Base-by-base conservation (phyloP, 768 basidiomycete species). In the Amanita subjunquillea region DNA sequence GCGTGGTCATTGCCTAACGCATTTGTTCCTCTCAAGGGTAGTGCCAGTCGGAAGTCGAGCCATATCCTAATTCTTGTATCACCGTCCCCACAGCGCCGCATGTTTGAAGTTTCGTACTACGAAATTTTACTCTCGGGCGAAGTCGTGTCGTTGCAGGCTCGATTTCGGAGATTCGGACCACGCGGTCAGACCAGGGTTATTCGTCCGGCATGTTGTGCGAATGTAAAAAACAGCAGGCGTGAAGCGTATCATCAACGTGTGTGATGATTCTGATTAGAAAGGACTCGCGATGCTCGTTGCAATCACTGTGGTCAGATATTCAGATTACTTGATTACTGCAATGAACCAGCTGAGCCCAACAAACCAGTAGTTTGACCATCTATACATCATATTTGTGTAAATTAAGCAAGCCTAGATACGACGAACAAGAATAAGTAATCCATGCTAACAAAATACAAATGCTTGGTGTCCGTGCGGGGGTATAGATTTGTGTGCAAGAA, bases 141-240 rank as follows among this genome's bases (percentile, higher is more conserved):
- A 27, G 27, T 30, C 44, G 44, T 45, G 29, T 45, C 8, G 38
- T 25, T 15, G 27, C 50, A 30, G 30, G 25, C 13, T 34, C 17
- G 6, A 8, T 45, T 43, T 52, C 42, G 51, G 44, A 44, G 15
- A 53, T 22, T 53, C 44, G 51, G 51, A 38, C 29, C 51, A 36
- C 29, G 50, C 41, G 17, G n/a, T 22, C 32, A 45, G 43, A 46
- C 34, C 42, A 20, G 51, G 36, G 41, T 53, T 42, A 50, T 40
- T 39, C 3, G 15, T 51, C 41, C n/a, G 50, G 34, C 40, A 30
- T 30, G 40, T 42, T 17, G 50, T 42, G 30, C 39, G 50, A 42
- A 42, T 40, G 20, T 36, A 22, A 48, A 39, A 27, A 9, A 37
- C 36, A 25, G 37, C 22, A 29, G 37, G 47, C 47, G 29, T 48